Evolutionary conservation across 371 early-diverging fungal species (phyloP), one percentile per base, ranked within the genome.

Genomic region (Lichtheimia hyalospora): DNA sequence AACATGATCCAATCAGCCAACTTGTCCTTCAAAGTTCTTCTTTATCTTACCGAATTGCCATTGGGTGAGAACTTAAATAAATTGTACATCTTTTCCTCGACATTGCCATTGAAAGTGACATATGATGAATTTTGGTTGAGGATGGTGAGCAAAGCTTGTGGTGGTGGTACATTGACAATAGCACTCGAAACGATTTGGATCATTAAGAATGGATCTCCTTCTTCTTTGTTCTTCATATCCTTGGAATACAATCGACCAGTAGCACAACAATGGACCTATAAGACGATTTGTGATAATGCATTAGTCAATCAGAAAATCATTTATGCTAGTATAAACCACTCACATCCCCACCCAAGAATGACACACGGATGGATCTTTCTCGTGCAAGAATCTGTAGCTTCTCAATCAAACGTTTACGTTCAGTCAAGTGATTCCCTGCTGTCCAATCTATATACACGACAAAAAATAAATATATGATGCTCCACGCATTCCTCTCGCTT

Each of bases 311-410:
- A 24, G 6, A 15, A 3, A 25, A 23, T 25, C 21, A 51, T 15
- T 7, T 6, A 8, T 15, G 12, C 25, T 15, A 2, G 3, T 51
- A 51, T 15, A 21, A 51, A 27, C 5, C 3, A n/a, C 58, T 40
- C 34, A 57, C 94, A 69, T 95, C 95, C 25, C 94, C 95, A 3
- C 87, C 85, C 16, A 93, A 69, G 65, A 93, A 89, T 0, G 89
- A 87, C n/a, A 92, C 87, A 10, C 95, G 84, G 28, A 89, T 71
- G 43, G 77, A 74, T 51, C 73, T 75, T 21, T 73, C 71, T 8
- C 73, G 69, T 15, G 95, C 84, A 61, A 84, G 79, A 15, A 73
- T 69, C 63, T 92, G 92, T 14, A 95, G 75, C 6, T 80, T 67
- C 16, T 72, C 60, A 21, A 95, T 74, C 66, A 93, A 79, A 40